Evolutionary conservation across 768 basidiomycete species (phyloP), one percentile per base, ranked within the genome.

Genomic region (Crassisporium funariophilum): DNA sequence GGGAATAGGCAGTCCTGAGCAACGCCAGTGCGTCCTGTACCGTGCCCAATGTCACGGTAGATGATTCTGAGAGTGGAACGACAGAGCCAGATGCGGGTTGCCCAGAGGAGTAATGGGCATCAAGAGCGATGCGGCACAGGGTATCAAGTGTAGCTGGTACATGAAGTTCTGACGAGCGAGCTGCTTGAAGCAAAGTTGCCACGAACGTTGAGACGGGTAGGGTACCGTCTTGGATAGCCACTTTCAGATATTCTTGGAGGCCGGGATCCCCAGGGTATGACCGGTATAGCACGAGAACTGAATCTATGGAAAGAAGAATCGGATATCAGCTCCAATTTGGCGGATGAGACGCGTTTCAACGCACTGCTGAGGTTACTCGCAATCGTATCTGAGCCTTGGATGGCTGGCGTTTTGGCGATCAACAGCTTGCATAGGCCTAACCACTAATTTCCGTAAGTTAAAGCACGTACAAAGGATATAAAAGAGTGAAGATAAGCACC

Each of bases 181-280:
- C 81, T 4, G 83, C 86, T 47, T 78, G 78, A 15, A 90, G 76
- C 47, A 90, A 81, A 2, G 83, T 82, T 4, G 82, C 62, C 5
- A 88, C 75, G 55, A 85, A 88, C 11, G 71, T 74, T 8, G 79
- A 62, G 16, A 84, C 65, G 6, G 85, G 79, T 12, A 89, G 64
- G 34, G 83, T 63, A 8, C 77, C 74, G 35, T 76, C 70, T 46
- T 76, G 67, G 20, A 91, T 71, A 4, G 86, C 84, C 46, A 67
- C 60, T 53, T 73, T 79, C 40, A 91, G 64, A 59, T 91, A 91
- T 35, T 72, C 76, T 47, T 80, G 77, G n/a, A 91, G 74, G 35
- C 73, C 73, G 15, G 79, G 78, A 58, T 87, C 81, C n/a, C 81
- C 86, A 17, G 86, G 84, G 55, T 87, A 86, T 37, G 77, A 75